Conservation (phyloP, 2,329 filamentous ascomycete genomes). For the Calonectria naviculata region DNA sequence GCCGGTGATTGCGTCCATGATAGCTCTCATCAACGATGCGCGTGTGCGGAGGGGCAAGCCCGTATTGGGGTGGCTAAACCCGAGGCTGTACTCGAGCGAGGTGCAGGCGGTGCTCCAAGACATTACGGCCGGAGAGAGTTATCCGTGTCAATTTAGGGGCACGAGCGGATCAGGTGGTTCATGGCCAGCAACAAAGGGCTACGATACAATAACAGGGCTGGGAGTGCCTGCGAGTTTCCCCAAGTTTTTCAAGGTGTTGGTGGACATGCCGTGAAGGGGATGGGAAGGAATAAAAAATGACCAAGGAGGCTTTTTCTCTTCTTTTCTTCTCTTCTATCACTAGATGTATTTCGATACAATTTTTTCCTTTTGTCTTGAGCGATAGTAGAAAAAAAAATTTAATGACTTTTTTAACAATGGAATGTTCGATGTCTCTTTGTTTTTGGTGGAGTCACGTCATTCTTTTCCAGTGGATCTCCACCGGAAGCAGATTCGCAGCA, state of each 20-base stretch:
- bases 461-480: neutral
- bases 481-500: neutral
- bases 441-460: neutral
- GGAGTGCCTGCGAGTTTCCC: constrained; percentile 58
- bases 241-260: constrained; percentile 48
- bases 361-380: neutral
- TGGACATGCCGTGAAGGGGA: constrained; percentile 28
- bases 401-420: neutral
- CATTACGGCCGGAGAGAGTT: constrained; percentile 52
- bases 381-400: neutral
- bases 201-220: constrained; percentile 62
- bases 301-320: neutral
- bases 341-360: neutral
- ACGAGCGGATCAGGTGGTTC: constrained; percentile 48
- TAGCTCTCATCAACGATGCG: constrained; percentile 66
- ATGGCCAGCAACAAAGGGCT: constrained; percentile 58
- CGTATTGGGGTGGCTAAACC: constrained; percentile 66
- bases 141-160: constrained; percentile 50
- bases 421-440: neutral
- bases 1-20: constrained; percentile 64
- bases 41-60: constrained; percentile 60
- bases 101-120: constrained; percentile 54
- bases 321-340: neutral
- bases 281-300: neutral
- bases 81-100: constrained; percentile 54